These are phyloP conservation scores for Fomitopsis schrenkii DNA, from an alignment of 1,284 basidiomycete species.

Conservation along the genomic window DNA sequence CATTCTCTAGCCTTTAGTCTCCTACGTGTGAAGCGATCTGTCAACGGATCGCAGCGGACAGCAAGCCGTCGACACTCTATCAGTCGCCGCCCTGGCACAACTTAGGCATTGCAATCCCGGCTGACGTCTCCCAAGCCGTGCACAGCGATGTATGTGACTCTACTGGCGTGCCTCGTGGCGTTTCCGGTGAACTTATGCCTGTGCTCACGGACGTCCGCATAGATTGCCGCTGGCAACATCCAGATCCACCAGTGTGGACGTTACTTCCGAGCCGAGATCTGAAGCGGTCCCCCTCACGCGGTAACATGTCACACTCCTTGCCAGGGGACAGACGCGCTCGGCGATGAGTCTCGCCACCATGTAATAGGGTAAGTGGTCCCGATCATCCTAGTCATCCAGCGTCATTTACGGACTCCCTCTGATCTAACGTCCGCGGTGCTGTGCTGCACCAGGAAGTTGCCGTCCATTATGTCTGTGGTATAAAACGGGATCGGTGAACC, in stretches of 20 bases:
- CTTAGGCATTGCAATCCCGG: background rate
- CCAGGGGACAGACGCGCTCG: background rate
- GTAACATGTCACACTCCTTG: background rate
- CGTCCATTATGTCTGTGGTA: background rate
- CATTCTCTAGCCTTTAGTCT: background rate
- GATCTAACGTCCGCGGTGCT: constrained; percentile 1
- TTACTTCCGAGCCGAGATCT: background rate
- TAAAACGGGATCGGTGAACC: background rate
- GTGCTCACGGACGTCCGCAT: background rate
- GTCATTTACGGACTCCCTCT: background rate
- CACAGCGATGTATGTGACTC: background rate
- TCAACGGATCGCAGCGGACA: background rate
- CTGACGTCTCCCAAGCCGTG: background rate
- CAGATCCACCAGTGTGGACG: background rate
- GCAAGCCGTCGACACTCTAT: background rate
- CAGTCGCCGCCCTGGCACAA: background rate
- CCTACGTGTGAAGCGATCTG: background rate
- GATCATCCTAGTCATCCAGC: background rate
- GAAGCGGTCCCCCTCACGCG: background rate
- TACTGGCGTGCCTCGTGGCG: background rate
- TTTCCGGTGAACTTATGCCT: background rate
- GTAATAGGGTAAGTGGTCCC: background rate
- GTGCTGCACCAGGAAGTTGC: constrained; percentile 1
- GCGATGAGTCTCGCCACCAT: background rate
- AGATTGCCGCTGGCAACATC: background rate